Conservation (phyloP, 768 basidiomycete species). For the Psilocybe sp. region DNA sequence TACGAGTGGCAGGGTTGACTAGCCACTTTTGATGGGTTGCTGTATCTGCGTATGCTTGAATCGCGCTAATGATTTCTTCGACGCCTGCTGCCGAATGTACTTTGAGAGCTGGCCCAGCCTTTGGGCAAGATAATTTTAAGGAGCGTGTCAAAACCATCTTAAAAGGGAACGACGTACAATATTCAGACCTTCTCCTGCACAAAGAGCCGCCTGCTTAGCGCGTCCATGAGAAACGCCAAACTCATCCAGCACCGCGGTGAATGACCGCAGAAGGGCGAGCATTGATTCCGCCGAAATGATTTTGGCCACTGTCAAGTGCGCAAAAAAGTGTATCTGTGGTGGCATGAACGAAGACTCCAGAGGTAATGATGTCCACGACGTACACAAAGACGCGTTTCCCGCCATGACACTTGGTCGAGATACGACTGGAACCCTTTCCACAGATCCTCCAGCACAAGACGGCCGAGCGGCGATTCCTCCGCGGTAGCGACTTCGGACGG, state of each 20-base stretch:
- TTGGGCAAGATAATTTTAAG: conserved; percentile 5
- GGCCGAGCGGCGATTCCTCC: conserved; percentile 54
- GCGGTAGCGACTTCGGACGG: conserved; percentile 32
- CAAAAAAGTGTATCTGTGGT: conserved; percentile 86
- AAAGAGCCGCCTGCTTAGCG: conserved; percentile 76
- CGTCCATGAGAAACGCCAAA: conserved; percentile 86
- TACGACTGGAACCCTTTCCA: conserved; percentile 89
- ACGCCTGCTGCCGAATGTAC: conserved; percentile 56
- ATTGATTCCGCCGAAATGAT: conserved; percentile 78
- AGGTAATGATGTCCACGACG: conserved; percentile 25
- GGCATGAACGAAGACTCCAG: conserved; percentile 4
- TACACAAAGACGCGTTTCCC: conserved; percentile 85
- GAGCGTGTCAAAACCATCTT: background rate
- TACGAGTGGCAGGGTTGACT: conserved; percentile 56
- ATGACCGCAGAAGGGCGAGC: conserved; percentile 76
- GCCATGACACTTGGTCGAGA: conserved; percentile 88
- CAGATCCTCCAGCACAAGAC: conserved; percentile 80
- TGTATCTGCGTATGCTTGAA: conserved; percentile 70
- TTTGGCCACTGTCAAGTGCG: conserved; percentile 76
- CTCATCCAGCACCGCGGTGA: conserved; percentile 84
- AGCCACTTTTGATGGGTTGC: conserved; percentile 56
- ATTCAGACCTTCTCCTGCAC: conserved; percentile 79
- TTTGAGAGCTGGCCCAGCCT: conserved; percentile 73
- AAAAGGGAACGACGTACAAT: conserved; percentile 41
- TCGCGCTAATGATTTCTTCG: conserved; percentile 64